A percentile compares a stretch with the other conserved stretches of the same genome.
Conservation (phyloP, 768 basidiomycete species). For the Guyanaporus albipodus region DNA sequence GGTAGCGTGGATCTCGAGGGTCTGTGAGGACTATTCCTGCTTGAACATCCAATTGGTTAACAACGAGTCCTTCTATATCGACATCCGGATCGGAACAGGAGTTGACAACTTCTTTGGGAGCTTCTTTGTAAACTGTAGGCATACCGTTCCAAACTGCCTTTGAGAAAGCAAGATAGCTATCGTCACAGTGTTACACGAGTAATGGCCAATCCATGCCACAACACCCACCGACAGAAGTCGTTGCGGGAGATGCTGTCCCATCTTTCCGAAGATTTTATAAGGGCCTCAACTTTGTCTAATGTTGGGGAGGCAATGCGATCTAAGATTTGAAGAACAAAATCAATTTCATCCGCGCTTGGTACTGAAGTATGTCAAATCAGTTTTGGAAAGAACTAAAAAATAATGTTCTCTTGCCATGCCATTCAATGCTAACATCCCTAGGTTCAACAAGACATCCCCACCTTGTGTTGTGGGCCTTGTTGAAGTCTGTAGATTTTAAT, state of each 20-base stretch:
- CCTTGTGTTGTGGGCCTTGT: conserved; percentile 54
- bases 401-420: conserved; percentile 60
- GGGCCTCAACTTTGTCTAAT: conserved; percentile 59
- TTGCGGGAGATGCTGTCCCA: conserved; percentile 71
- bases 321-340: conserved; percentile 75
- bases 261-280: conserved; percentile 48
- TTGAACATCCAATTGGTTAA: conserved; percentile 59
- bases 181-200: neutral
- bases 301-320: conserved; percentile 63
- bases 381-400: conserved; percentile 8
- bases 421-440: conserved; percentile 77
- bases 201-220: neutral
- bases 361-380: conserved; percentile 34
- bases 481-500: conserved; percentile 46
- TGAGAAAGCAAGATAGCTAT: conserved; percentile 65
- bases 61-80: conserved; percentile 69
- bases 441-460: conserved; percentile 84
- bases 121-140: conserved; percentile 61
- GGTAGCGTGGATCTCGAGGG: conserved; percentile 70
- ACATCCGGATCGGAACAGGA: conserved; percentile 56
- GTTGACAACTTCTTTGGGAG: conserved; percentile 52
- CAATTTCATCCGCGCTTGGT: conserved; percentile 56
- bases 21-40: conserved; percentile 76
- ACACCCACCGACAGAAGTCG: conserved; percentile 75
- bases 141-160: conserved; percentile 78